Evolutionary conservation across 345 rosid species (phyloP).

Genomic region (Populus ilicifolia): DNA sequence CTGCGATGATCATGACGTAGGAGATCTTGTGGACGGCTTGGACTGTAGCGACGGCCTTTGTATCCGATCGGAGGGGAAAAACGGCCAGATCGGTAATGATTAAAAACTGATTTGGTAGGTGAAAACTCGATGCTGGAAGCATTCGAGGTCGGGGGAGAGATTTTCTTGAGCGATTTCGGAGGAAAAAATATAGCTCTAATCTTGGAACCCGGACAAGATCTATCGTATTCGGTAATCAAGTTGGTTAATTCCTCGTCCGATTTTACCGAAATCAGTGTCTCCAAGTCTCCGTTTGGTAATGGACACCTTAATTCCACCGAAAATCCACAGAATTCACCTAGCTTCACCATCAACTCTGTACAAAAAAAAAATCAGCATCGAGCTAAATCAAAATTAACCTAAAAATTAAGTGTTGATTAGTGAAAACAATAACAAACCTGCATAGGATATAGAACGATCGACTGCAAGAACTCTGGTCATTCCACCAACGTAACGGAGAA

Average conservation of each 20-base stretch:
- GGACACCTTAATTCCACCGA: conserved; percentile 63
- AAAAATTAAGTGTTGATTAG: not conserved
- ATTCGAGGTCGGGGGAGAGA: conserved; percentile 44
- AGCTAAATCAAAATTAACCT: not conserved
- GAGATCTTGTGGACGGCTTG: conserved; percentile 21
- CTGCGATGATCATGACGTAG: conserved; percentile 11
- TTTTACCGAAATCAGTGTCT: conserved; percentile 67
- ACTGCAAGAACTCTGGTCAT: conserved; percentile 76
- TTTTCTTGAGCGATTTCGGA: conserved; percentile 35
- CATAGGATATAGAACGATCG: conserved; percentile 50
- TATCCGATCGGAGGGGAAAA: conserved; percentile 30
- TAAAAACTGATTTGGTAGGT: conserved; percentile 10
- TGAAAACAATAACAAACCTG: conserved; percentile 39
- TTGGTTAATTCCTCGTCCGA: conserved; percentile 68
- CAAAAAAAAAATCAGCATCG: not conserved
- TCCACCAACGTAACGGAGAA: conserved; percentile 85
- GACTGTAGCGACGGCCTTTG: conserved; percentile 22
- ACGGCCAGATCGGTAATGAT: conserved; percentile 11
- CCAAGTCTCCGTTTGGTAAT: conserved; percentile 73
- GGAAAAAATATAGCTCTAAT: conserved; percentile 25
- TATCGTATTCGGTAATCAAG: conserved; percentile 31
- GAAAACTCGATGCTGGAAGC: conserved; percentile 39
- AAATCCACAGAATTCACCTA: conserved; percentile 53
- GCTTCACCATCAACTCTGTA: conserved; percentile 53
- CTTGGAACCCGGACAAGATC: conserved; percentile 19